Base-by-base conservation (phyloP, 192 early-diverging fungal genomes). In the Geosiphon pyriformis region DNA sequence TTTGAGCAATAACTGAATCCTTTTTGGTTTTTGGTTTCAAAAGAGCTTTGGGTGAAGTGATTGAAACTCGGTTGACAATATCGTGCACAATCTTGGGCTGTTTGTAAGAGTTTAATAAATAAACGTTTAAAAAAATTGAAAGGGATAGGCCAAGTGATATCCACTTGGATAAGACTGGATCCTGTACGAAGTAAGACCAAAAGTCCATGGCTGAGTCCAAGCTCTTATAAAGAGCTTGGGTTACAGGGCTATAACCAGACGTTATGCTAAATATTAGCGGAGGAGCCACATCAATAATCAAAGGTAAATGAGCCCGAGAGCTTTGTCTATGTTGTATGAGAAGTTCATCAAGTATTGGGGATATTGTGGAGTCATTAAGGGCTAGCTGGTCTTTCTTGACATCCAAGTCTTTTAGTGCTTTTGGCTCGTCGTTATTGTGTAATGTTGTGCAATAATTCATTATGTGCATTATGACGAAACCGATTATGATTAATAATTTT, bases 391-490 rank as follows among this genome's bases (percentile, higher is more conserved):
- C 37, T 10, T 42, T 15, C 15, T 10, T 42, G 6, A 42, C 15
- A 42, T 42, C 15, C 37, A 42, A 42, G 15, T 42, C 15, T 42
- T 42, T 6, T 42, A 6, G 37, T 42, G 37, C 7, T 10, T 42
- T 42, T 2, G 33, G 2, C 2, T 53, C 55, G 50, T 54, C 53
- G 26, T 53, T 62, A 29, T 51, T 67, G 23, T 76, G 78, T 30
- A 85, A 68, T n/a, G 85, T 81, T 29, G 79, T 80, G 60, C 81
- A 81, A 53, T 86, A 65, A 52, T 83, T 82, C 69, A 86, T 80
- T 26, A 86, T 64, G 65, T 87, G 84, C 80, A 87, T 82, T 18
- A 78, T 74, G 18, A 86, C 73, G 65, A 87, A 86, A 23, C 86
- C 84, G 17, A 83, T 65, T 61, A 72, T 66, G 47, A 87, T 71